phyloP scores from a whole-genome alignment of 176 grass and related monocot species.

The Oryza longistaminata region DNA sequence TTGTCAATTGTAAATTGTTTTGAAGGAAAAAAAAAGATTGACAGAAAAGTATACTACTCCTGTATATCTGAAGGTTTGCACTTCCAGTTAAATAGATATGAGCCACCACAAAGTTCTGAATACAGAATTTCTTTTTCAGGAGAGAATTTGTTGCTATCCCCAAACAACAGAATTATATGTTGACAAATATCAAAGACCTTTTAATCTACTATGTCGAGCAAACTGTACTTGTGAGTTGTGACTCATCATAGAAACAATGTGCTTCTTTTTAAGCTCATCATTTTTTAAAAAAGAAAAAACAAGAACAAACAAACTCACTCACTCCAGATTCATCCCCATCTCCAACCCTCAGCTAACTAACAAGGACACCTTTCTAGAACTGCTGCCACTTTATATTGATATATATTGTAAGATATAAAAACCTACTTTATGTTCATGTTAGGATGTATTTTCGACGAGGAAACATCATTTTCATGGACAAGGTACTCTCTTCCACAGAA shows the following conservation, averaged over 20 bases:
- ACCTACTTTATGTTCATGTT: slow-evolving; percentile 30
- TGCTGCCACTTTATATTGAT: not conserved
- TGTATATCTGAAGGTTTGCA: not conserved
- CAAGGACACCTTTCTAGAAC: slow-evolving; percentile 29
- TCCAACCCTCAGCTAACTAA: not conserved
- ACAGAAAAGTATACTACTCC: not conserved
- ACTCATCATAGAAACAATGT: slow-evolving; percentile 17
- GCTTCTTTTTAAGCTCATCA: slow-evolving; percentile 24
- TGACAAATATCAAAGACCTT: not conserved
- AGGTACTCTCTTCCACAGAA: slow-evolving; percentile 1
- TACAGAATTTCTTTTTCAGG: not conserved
- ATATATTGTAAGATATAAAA: slow-evolving; percentile 8
- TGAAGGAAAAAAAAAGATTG: not conserved
- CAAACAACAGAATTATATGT: not conserved
- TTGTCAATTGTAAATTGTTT: not conserved
- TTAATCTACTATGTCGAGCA: not conserved
- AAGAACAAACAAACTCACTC: not conserved
- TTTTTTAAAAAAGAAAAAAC: not conserved
- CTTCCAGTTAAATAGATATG: not conserved
- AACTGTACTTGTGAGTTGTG: not conserved
- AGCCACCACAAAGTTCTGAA: not conserved
- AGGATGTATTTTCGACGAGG: slow-evolving; percentile 42
- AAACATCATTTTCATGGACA: slow-evolving; percentile 42
- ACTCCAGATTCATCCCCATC: slow-evolving; percentile 24
- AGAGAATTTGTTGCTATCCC: not conserved